These are phyloP conservation scores for Blastobotrys robertii DNA, from an alignment of 805 yeast species.

Conservation along the genomic window DNA sequence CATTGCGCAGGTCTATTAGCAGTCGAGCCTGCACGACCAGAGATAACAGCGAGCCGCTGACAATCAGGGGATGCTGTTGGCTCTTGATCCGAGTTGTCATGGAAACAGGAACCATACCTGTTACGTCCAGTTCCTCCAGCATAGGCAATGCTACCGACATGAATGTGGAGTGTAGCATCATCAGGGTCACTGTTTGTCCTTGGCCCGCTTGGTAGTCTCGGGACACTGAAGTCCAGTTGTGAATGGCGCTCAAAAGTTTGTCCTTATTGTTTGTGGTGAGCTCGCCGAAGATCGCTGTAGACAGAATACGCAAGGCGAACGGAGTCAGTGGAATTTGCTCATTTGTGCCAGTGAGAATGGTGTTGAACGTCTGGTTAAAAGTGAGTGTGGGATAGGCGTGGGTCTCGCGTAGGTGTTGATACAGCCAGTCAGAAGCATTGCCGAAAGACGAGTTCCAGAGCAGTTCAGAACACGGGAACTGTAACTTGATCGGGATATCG, in stretches of 20 bases:
- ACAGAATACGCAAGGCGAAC: slow-evolving; percentile 17
- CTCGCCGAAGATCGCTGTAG: slow-evolving; percentile 20
- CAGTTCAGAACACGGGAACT: slow-evolving; percentile 26
- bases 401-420: slow-evolving; percentile 6
- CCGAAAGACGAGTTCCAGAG: slow-evolving; percentile 22
- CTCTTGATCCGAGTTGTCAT: slow-evolving; percentile 5
- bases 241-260: slow-evolving; percentile 4
- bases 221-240: slow-evolving; percentile 6
- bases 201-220: slow-evolving; percentile 16
- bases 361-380: slow-evolving; percentile 2
- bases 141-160: slow-evolving; percentile 9
- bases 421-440: slow-evolving; percentile 17
- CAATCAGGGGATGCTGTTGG: slow-evolving; percentile 16
- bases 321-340: slow-evolving; percentile 11
- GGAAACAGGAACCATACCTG: slow-evolving; percentile 2
- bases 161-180: slow-evolving; percentile 5
- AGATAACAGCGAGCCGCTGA: slow-evolving; percentile 11
- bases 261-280: slow-evolving; percentile 4
- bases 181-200: slow-evolving; percentile 12
- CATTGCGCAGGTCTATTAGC: slow-evolving; percentile 11
- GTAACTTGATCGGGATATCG: slow-evolving; percentile 14
- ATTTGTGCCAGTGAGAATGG: not conserved
- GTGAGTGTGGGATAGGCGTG: slow-evolving; percentile 1
- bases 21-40: slow-evolving; percentile 12
- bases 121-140: slow-evolving; percentile 7